These are phyloP conservation scores for Angomonas deanei DNA, from an alignment of 208 protist genomes.

Conservation along the genomic window DNA sequence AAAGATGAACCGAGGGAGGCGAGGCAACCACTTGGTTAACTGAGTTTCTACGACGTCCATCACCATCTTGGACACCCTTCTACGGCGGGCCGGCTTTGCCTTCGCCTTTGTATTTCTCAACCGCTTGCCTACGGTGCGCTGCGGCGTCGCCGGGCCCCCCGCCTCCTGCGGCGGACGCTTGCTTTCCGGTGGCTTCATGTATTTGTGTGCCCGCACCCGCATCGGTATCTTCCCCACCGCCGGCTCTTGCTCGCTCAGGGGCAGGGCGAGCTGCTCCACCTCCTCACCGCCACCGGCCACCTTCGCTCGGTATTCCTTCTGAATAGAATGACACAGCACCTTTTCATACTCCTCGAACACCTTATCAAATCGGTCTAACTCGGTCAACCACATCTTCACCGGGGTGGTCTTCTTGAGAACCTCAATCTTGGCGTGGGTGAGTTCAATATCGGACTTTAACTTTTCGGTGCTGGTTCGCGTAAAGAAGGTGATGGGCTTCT, in stretches of 20 bases:
- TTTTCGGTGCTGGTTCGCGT: slow-evolving; percentile 80
- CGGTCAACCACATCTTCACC: slow-evolving; percentile 81
- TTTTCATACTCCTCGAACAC: slow-evolving; percentile 73
- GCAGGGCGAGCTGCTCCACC: slow-evolving; percentile 41
- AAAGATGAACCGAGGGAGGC: slow-evolving; percentile 50
- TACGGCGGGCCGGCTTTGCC: slow-evolving; percentile 17
- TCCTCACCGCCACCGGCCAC: slow-evolving; percentile 42
- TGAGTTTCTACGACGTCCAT: slow-evolving; percentile 41
- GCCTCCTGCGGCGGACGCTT: slow-evolving; percentile 25
- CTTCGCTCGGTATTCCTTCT: slow-evolving; percentile 62
- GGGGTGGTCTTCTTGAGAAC: slow-evolving; percentile 76
- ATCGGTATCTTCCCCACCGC: slow-evolving; percentile 23
- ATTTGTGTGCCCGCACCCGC: slow-evolving; percentile 53
- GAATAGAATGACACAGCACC: slow-evolving; percentile 57
- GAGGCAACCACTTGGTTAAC: slow-evolving; percentile 35
- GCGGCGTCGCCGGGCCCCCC: slow-evolving; percentile 4
- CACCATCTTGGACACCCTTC: slow-evolving; percentile 41
- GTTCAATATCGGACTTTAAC: slow-evolving; percentile 50
- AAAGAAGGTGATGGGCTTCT: slow-evolving; percentile 87
- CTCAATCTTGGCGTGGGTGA: slow-evolving; percentile 56
- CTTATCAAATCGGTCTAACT: slow-evolving; percentile 89
- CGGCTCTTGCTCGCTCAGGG: slow-evolving; percentile 54
- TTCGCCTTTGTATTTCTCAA: slow-evolving; percentile 24
- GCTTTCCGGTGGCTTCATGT: slow-evolving; percentile 52
- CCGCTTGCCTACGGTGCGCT: slow-evolving; percentile 29